Percentiles rank a stretch among this genome's conserved stretches.
Conservation (phyloP, 345 rosid species). For the Ceriops tagal region DNA sequence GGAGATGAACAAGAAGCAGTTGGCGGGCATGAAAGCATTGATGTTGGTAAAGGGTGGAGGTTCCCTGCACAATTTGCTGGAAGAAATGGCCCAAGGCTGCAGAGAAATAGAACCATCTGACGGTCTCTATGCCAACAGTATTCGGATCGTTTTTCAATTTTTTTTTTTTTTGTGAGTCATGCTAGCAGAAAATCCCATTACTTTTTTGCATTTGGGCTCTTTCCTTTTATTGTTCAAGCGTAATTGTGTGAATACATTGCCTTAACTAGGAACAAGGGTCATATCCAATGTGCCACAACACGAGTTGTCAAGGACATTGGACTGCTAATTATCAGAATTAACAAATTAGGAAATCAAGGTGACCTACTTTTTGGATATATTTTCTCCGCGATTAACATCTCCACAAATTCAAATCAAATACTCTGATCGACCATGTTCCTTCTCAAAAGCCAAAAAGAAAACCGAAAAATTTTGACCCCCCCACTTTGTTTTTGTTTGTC, state of each 20-base stretch:
- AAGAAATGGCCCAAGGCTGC: slow-evolving; percentile 4
- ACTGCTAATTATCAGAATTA: not conserved
- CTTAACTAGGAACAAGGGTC: no score
- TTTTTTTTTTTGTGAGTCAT: not conserved
- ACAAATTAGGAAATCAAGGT: not conserved
- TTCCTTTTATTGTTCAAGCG: not conserved
- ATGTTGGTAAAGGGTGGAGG: not conserved
- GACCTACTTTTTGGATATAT: not conserved
- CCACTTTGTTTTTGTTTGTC: no score
- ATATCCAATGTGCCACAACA: no score
- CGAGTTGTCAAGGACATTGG: not conserved
- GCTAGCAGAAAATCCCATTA: not conserved
- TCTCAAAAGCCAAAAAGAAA: not conserved
- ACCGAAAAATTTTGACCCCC: not conserved
- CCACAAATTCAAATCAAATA: not conserved
- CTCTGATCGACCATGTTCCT: not conserved
- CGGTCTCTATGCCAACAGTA: not conserved
- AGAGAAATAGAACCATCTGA: slow-evolving; percentile 17
- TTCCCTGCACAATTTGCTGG: not conserved
- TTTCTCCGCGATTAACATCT: not conserved
- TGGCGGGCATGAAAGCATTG: not conserved
- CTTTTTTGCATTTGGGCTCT: not conserved
- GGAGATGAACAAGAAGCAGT: not conserved
- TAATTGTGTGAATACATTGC: no score
- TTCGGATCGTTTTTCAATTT: not conserved